These are phyloP conservation scores for Carallia pectinifolia DNA, from an alignment of 345 rosid species.

Conservation along the genomic window DNA sequence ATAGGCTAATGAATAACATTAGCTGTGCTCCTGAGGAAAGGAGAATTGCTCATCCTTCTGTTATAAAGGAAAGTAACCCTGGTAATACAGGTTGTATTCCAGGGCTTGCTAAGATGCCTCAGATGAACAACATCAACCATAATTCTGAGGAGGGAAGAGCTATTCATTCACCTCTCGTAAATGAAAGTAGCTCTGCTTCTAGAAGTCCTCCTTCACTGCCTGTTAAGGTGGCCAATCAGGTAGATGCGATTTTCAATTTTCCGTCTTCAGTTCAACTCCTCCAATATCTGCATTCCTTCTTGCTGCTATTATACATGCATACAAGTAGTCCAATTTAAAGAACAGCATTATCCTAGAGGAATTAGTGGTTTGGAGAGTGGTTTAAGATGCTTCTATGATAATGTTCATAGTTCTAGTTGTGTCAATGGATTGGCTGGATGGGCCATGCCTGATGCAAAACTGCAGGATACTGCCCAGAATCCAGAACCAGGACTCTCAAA, in stretches of 20 bases:
- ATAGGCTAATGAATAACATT: slow-evolving; percentile 18
- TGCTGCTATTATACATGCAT: background rate
- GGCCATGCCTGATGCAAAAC: slow-evolving; percentile 32
- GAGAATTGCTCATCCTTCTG: slow-evolving; percentile 23
- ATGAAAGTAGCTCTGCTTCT: slow-evolving; percentile 14
- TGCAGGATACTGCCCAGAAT: slow-evolving; percentile 26
- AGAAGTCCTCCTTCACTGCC: slow-evolving; percentile 23
- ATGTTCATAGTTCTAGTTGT: background rate
- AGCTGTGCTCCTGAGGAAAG: slow-evolving; percentile 27
- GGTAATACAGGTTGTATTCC: slow-evolving; percentile 24
- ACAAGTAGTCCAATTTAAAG: background rate
- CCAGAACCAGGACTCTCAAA: slow-evolving; percentile 27
- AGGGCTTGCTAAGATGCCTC: slow-evolving; percentile 22
- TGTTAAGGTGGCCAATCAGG: slow-evolving; percentile 35
- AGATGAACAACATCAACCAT: slow-evolving; percentile 19
- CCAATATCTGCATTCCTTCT: background rate
- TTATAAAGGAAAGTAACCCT: slow-evolving; percentile 14
- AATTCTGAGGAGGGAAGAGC: slow-evolving; percentile 28
- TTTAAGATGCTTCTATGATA: too few relatives aligned
- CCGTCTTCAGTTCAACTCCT: background rate
- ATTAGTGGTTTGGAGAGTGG: too few relatives aligned
- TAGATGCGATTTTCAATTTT: slow-evolving; percentile 2
- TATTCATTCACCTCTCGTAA: slow-evolving; percentile 21
- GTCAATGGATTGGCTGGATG: slow-evolving; percentile 7
- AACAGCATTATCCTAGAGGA: background rate